phyloP scores from a whole-genome alignment of 2,329 filamentous ascomycete species.

The Cordyceps javanica region DNA sequence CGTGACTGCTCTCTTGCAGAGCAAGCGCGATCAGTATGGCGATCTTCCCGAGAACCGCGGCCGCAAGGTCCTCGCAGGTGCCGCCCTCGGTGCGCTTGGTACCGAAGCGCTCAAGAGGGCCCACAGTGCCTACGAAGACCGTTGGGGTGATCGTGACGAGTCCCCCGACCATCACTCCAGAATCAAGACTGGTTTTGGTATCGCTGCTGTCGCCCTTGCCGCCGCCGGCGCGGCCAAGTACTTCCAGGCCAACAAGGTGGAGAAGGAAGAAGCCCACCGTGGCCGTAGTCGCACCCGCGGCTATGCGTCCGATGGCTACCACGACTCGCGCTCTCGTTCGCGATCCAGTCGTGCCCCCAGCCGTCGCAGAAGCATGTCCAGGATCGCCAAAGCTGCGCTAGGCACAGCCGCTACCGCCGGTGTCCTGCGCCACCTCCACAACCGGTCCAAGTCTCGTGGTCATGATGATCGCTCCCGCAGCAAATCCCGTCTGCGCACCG shows the following conservation, averaged over 20 bases:
- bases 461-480: constrained; percentile 33
- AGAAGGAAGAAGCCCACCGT: constrained; percentile 52
- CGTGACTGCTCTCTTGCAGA: constrained; percentile 51
- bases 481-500: constrained; percentile 43
- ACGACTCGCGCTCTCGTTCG: constrained; percentile 38
- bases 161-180: constrained; percentile 39
- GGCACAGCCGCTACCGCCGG: constrained; percentile 54
- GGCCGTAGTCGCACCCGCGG: constrained; percentile 48
- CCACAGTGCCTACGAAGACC: constrained; percentile 54
- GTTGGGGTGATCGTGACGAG: constrained; percentile 34
- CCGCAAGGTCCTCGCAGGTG: constrained; percentile 54
- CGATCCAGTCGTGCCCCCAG: constrained; percentile 34
- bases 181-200: constrained; percentile 55
- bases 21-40: constrained; percentile 45
- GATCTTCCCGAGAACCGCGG: constrained; percentile 46
- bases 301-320: constrained; percentile 35
- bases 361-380: constrained; percentile 41
- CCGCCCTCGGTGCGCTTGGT: constrained; percentile 56
- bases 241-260: constrained; percentile 52
- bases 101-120: constrained; percentile 56
- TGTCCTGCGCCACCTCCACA: constrained; percentile 50
- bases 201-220: constrained; percentile 57
- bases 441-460: constrained; percentile 39
- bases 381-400: constrained; percentile 49
- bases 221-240: constrained; percentile 61